Evolutionary conservation across 78 protist species (phyloP).

Genomic region (Dictyostelium firmibasis): DNA sequence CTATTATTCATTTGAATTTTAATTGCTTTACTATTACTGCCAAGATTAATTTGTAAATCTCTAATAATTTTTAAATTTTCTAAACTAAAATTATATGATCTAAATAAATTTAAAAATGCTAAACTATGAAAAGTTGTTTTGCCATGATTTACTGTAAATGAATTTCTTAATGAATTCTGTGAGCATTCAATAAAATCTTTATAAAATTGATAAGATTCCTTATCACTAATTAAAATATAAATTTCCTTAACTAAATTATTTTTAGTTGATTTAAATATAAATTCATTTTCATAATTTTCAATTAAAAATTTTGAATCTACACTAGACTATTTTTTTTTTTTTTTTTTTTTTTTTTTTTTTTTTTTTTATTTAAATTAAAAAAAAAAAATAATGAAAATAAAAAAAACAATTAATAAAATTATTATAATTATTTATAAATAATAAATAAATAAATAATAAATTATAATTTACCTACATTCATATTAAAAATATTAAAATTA

Average conservation of each 20-base stretch:
- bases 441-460: neutral
- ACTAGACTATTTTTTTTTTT: neutral
- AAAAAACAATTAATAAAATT: neutral
- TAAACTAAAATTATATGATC: neutral
- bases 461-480: slow-evolving; percentile 2
- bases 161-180: slow-evolving; percentile 5
- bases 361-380: no score
- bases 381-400: neutral
- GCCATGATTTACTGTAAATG: neutral
- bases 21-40: neutral
- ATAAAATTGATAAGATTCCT: neutral
- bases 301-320: neutral
- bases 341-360: no score
- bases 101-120: neutral
- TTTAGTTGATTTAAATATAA: neutral
- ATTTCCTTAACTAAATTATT: neutral
- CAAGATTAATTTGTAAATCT: neutral
- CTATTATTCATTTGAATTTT: neutral
- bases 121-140: neutral
- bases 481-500: neutral
- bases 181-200: neutral
- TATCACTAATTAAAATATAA: neutral
- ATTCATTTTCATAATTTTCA: neutral
- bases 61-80: neutral
- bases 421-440: neutral